Conservation (phyloP, 2,329 filamentous ascomycete species). For the Beauveria sp. region DNA sequence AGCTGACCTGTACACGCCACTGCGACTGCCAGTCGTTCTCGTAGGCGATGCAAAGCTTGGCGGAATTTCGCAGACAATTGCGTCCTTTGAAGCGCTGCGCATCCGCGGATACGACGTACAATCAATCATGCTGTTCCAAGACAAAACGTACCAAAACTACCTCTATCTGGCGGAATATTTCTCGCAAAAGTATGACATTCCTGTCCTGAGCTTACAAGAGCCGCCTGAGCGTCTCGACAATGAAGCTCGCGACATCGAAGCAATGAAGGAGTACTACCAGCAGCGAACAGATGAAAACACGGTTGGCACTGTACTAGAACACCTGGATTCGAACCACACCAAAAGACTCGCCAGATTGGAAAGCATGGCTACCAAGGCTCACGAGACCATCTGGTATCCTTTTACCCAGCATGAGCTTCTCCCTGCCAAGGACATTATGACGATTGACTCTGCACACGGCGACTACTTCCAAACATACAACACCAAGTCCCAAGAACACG, state of each 20-base stretch:
- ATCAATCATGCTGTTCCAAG: slow-evolving; percentile 60
- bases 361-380: slow-evolving; percentile 53
- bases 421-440: slow-evolving; percentile 53
- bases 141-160: slow-evolving; percentile 60
- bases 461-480: slow-evolving; percentile 64
- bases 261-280: slow-evolving; percentile 59
- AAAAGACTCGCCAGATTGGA: slow-evolving; percentile 51
- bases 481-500: slow-evolving; percentile 9
- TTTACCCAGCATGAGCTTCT: slow-evolving; percentile 73
- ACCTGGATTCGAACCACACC: slow-evolving; percentile 46
- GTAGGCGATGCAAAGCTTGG: slow-evolving; percentile 70
- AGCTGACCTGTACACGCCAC: slow-evolving; percentile 66
- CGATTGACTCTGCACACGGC: slow-evolving; percentile 73
- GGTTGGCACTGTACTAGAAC: slow-evolving; percentile 38
- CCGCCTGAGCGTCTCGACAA: slow-evolving; percentile 46
- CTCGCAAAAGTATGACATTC: slow-evolving; percentile 45
- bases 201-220: slow-evolving; percentile 46
- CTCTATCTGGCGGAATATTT: slow-evolving; percentile 64
- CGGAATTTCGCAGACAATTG: slow-evolving; percentile 73
- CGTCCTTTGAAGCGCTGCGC: slow-evolving; percentile 69
- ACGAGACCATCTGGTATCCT: slow-evolving; percentile 71
- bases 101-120: slow-evolving; percentile 74
- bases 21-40: slow-evolving; percentile 66
- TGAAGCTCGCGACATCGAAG: slow-evolving; percentile 40
- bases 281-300: slow-evolving; percentile 30